Base-by-base conservation (phyloP, 192 early-diverging fungal species). In the Backusella morwellensis region DNA sequence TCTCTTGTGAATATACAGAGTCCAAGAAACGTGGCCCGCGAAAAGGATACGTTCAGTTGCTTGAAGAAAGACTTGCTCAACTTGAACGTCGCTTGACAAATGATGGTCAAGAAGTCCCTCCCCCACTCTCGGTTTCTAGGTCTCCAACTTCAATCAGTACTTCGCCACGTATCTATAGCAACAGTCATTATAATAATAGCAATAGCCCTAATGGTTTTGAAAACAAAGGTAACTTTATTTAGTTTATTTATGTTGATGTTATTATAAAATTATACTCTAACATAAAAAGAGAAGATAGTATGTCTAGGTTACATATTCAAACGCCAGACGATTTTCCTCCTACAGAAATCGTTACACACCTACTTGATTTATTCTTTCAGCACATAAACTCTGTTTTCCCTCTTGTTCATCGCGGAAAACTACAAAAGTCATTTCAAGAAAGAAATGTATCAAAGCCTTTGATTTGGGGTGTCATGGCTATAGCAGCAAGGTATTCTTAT, bases 291-390 rank as follows among this genome's bases (percentile, higher is more conserved):
- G 40, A 68, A 26, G 26, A 68, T 15, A 68, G 42, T n/a, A 0
- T 68, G 23, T 8, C 38, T 12, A 23, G 44, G 15, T 15, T 38
- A 63, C 52, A 41, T 35, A 35, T 29, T 19, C 36, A 23, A 19
- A 38, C 21, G 67, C 40, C 15, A 35, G 66, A 85, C 67, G 80
- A 84, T 17, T 78, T 82, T 50, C 86, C 85, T 1, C 66, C 77
- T 3, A 79, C 81, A 35, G 87, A 90, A 19, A 78, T 87, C 35
- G 74, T 86, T 9, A 73, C 82, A 9, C 83, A 85, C 74, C 75
- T 89, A 8, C 76, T 83, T 12, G 75, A 82, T 32, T 79, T 85
- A 19, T 89, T 83, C 70, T 89, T 89, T 66, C 80, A 85, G 56
- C 79, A 85, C 23, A 71, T 85, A 19, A 84, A 86, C 47, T 82